These are phyloP conservation scores for Aspergillus sp. DNA, from an alignment of 2,329 filamentous ascomycete species.

Conservation along the genomic window DNA sequence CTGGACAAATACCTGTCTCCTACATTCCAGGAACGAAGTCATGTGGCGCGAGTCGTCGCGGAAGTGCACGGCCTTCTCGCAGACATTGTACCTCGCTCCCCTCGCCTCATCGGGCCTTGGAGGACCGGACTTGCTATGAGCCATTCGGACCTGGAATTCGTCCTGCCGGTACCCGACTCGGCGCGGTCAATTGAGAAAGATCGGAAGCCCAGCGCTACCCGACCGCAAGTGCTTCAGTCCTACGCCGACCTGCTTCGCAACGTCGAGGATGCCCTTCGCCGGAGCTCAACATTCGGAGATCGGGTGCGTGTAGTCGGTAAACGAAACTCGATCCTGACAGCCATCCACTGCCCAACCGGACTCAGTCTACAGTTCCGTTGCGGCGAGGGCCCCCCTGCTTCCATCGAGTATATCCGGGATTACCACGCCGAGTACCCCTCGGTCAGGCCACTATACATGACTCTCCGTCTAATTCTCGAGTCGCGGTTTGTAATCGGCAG, in stretches of 20 bases:
- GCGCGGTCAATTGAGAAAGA: constrained; percentile 21
- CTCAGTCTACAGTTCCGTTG: constrained; percentile 55
- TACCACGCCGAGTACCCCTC: constrained; percentile 52
- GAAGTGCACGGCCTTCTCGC: constrained; percentile 31
- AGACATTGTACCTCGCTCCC: constrained; percentile 25
- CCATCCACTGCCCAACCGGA: constrained; percentile 48
- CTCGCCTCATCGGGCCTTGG: constrained; percentile 55
- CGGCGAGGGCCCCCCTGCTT: constrained; percentile 38
- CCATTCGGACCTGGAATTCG: constrained; percentile 57
- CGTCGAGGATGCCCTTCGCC: constrained; percentile 23
- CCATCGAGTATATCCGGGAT: constrained; percentile 44
- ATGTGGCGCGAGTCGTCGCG: constrained; percentile 23
- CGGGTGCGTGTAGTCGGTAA: constrained; percentile 22
- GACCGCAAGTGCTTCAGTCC: constrained; percentile 28
- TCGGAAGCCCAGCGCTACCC: constrained; percentile 34
- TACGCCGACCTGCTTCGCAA: constrained; percentile 24
- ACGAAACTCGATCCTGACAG: constrained; percentile 28
- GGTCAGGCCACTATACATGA: constrained; percentile 50
- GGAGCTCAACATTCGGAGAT: constrained; percentile 19
- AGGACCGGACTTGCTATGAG: constrained; percentile 52
- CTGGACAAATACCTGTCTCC: constrained; percentile 48
- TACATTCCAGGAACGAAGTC: constrained; percentile 41
- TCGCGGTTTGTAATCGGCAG: constrained; percentile 51
- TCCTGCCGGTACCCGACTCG: constrained; percentile 30
- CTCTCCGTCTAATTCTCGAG: constrained; percentile 52